Evolutionary conservation across 352 stramenopile genomes (phyloP).

Genomic region (Globisporangium paroecandrum): DNA sequence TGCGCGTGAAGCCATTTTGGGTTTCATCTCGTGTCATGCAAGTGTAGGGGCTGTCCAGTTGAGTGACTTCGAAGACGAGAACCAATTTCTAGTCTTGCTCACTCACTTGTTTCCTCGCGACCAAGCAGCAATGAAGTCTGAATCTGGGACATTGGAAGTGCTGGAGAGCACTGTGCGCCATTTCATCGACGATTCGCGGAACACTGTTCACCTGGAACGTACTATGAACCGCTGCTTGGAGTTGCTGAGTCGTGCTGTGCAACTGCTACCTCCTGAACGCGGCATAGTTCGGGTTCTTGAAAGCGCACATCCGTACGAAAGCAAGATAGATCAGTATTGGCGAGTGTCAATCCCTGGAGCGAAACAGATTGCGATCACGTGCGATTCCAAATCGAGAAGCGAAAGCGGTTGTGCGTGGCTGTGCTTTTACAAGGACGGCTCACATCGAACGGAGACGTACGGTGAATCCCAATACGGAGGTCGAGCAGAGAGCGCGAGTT

Average conservation of each 20-base stretch:
- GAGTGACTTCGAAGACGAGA: conserved; percentile 30
- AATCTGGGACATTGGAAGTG: neutral
- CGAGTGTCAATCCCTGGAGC: conserved; percentile 64
- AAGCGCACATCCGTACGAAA: conserved; percentile 66
- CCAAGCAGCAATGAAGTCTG: neutral
- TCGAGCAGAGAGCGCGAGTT: conserved; percentile 67
- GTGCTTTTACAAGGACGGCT: conserved; percentile 61
- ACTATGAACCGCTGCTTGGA: conserved; percentile 24
- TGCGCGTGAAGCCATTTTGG: conserved; percentile 40
- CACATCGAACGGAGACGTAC: conserved; percentile 39
- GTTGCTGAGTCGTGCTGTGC: conserved; percentile 23
- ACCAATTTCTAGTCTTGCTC: conserved; percentile 46
- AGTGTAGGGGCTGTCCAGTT: conserved; percentile 17
- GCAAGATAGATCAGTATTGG: conserved; percentile 71
- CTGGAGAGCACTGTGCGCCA: conserved; percentile 24
- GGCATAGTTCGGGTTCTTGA: conserved; percentile 55
- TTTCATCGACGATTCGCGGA: conserved; percentile 20
- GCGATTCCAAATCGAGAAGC: conserved; percentile 70
- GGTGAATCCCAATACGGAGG: conserved; percentile 65
- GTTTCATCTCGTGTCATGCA: conserved; percentile 29
- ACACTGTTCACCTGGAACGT: conserved; percentile 19
- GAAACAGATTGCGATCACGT: conserved; percentile 59
- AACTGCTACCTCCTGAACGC: conserved; percentile 36
- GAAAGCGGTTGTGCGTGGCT: conserved; percentile 66
- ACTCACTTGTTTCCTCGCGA: conserved; percentile 31